Evolutionary conservation across 2,329 filamentous ascomycete species (phyloP).

Genomic region (Stachybotrys chlorohalonatus): DNA sequence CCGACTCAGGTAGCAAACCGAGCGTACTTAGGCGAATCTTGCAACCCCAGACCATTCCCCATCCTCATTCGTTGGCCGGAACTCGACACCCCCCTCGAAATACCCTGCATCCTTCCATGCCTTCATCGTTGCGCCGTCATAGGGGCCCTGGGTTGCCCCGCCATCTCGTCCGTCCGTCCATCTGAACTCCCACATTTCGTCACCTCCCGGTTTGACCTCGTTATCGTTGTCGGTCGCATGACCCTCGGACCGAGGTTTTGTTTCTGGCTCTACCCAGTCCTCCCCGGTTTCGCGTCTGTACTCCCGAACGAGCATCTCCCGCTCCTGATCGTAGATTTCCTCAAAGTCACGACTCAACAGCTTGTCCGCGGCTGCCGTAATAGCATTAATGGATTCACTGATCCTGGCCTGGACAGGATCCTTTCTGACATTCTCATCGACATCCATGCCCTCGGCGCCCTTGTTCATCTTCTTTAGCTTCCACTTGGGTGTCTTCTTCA

Average conservation of each 20-base stretch:
- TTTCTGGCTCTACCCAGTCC: conserved; percentile 56
- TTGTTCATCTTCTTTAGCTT: conserved; percentile 60
- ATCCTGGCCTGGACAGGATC: conserved; percentile 62
- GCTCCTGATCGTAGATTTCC: conserved; percentile 86
- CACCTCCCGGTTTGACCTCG: conserved; percentile 7
- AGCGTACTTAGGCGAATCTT: conserved; percentile 36
- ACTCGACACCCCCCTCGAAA: conserved; percentile 77
- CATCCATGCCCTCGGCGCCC: conserved; percentile 55
- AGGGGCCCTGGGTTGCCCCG: conserved; percentile 74
- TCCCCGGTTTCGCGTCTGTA: conserved; percentile 82
- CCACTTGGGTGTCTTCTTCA: conserved; percentile 52
- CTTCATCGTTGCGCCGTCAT: conserved; percentile 75
- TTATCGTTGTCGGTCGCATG: conserved; percentile 9
- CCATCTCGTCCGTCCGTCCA: conserved; percentile 86
- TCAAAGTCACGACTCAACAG: conserved; percentile 73
- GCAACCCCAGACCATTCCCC: conserved; percentile 43
- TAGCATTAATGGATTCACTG: conserved; percentile 65
- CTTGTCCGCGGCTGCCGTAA: conserved; percentile 85
- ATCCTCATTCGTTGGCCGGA: conserved; percentile 48
- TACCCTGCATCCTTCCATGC: conserved; percentile 90
- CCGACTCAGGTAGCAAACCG: neutral
- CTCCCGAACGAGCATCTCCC: conserved; percentile 74
- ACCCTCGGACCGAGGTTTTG: conserved; percentile 16
- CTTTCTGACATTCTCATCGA: conserved; percentile 45
- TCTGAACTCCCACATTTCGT: conserved; percentile 68